Conservation (phyloP, 2,329 filamentous ascomycete genomes). For the Plenodomus tracheiphilus region DNA sequence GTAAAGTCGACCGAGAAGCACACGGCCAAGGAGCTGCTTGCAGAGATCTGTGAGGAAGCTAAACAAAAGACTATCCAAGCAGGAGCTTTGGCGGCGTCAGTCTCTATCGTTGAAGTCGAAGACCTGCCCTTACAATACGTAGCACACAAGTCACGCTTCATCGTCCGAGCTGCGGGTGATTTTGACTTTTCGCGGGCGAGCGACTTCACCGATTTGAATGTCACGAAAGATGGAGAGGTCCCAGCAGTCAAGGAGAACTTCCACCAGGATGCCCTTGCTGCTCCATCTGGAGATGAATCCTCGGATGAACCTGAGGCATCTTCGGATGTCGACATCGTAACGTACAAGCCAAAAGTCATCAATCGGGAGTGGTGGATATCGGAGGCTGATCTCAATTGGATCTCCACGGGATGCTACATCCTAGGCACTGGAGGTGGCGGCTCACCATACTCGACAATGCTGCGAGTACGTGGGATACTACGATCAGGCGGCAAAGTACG, state of each 20-base stretch:
- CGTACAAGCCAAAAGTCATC: slow-evolving; percentile 47
- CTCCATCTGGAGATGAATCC: slow-evolving; percentile 19
- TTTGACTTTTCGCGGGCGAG: slow-evolving; percentile 44
- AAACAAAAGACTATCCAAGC: slow-evolving; percentile 46
- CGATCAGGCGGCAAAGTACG: slow-evolving; percentile 46
- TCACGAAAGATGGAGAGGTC: slow-evolving; percentile 22
- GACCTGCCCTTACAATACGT: slow-evolving; percentile 61
- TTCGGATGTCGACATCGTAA: slow-evolving; percentile 31
- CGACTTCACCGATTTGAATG: slow-evolving; percentile 30
- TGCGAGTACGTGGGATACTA: slow-evolving; percentile 48
- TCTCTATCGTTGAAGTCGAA: slow-evolving; percentile 43
- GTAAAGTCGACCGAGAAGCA: slow-evolving; percentile 45
- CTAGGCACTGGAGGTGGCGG: slow-evolving; percentile 55
- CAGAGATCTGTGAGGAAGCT: slow-evolving; percentile 44
- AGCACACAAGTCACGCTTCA: slow-evolving; percentile 53
- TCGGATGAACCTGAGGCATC: slow-evolving; percentile 17
- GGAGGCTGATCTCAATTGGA: slow-evolving; percentile 51
- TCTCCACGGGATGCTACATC: slow-evolving; percentile 54
- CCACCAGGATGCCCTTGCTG: slow-evolving; percentile 9
- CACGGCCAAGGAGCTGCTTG: slow-evolving; percentile 37
- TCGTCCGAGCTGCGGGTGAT: slow-evolving; percentile 62
- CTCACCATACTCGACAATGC: slow-evolving; percentile 50
- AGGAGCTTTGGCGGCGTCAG: slow-evolving; percentile 39
- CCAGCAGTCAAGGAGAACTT: slow-evolving; percentile 7
- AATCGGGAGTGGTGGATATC: slow-evolving; percentile 51